Conservation (phyloP, 2,329 filamentous ascomycete species). For the Neurospora sp. region DNA sequence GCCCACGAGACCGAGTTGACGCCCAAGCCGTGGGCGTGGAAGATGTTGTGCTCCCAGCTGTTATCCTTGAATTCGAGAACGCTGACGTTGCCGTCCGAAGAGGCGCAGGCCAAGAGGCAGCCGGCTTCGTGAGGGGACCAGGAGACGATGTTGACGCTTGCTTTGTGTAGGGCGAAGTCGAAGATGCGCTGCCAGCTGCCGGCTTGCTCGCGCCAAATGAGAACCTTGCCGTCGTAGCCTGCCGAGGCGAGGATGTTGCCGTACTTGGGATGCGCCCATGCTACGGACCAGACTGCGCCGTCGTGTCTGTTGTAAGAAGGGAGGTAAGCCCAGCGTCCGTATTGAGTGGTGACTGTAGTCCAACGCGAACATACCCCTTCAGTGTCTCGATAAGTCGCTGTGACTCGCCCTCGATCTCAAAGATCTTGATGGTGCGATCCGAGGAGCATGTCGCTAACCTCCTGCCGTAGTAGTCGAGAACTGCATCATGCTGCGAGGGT, state of each 20-base stretch:
- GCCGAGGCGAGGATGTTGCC: conserved; percentile 95
- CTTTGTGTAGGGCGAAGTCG: conserved; percentile 88
- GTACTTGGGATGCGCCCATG: conserved; percentile 97
- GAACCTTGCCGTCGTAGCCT: conserved; percentile 93
- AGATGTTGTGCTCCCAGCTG: conserved; percentile 79
- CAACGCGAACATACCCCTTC: conserved; percentile 59
- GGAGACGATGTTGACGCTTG: conserved; percentile 89
- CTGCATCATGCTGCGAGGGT: conserved; percentile 72
- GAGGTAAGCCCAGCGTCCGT: background rate
- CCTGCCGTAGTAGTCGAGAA: conserved; percentile 96
- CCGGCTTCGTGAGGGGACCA: conserved; percentile 97
- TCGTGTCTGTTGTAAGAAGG: conserved; percentile 58
- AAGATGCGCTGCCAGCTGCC: conserved; percentile 77
- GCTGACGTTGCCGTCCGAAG: conserved; percentile 84
- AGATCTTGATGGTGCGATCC: conserved; percentile 98
- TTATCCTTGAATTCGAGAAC: conserved; percentile 97
- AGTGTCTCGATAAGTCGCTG: conserved; percentile 87
- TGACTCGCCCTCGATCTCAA: conserved; percentile 88
- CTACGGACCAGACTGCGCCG: conserved; percentile 93
- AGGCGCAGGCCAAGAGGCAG: conserved; percentile 88
- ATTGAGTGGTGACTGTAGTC: background rate
- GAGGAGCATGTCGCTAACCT: conserved; percentile 95
- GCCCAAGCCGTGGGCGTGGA: conserved; percentile 84
- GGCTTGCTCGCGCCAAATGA: conserved; percentile 91
- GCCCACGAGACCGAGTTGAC: conserved; percentile 97